Percentiles rank a stretch among this genome's conserved stretches.
Conservation (phyloP, 140 eudicot species). For the Artemisia princeps region DNA sequence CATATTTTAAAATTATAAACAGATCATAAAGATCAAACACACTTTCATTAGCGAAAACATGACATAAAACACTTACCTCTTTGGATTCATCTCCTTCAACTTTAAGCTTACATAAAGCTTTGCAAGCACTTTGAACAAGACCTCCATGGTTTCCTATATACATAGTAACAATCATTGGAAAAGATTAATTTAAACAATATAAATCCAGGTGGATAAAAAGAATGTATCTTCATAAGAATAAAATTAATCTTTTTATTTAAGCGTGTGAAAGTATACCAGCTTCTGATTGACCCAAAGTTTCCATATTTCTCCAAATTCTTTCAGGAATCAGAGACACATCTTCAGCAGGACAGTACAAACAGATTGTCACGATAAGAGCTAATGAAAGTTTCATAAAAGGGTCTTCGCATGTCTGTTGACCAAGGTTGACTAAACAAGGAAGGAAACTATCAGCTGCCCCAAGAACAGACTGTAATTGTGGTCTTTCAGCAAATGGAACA, state of each 20-base stretch:
- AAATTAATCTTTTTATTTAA: background rate
- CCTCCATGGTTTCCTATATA: conserved; percentile 48
- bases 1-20: conserved; percentile 14
- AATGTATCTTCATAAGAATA: too few species aligned
- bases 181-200: background rate
- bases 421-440: conserved; percentile 54
- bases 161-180: conserved; percentile 2
- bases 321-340: conserved; percentile 69
- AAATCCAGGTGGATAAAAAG: too few species aligned
- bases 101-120: conserved; percentile 64
- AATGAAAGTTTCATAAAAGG: conserved; percentile 57
- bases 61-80: conserved; percentile 38
- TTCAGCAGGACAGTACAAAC: conserved; percentile 79
- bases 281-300: conserved; percentile 55
- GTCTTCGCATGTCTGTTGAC: conserved; percentile 58
- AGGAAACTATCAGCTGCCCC: conserved; percentile 63
- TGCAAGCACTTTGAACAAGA: conserved; percentile 54
- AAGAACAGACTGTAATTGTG: conserved; percentile 61
- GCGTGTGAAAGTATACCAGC: conserved; percentile 34
- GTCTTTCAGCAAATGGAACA: conserved; percentile 60
- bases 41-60: background rate
- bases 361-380: conserved; percentile 60
- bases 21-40: conserved; percentile 11
- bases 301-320: conserved; percentile 70
- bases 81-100: conserved; percentile 69